Evolutionary conservation across 345 rosid species (phyloP).

Genomic region (Brassica incana): DNA sequence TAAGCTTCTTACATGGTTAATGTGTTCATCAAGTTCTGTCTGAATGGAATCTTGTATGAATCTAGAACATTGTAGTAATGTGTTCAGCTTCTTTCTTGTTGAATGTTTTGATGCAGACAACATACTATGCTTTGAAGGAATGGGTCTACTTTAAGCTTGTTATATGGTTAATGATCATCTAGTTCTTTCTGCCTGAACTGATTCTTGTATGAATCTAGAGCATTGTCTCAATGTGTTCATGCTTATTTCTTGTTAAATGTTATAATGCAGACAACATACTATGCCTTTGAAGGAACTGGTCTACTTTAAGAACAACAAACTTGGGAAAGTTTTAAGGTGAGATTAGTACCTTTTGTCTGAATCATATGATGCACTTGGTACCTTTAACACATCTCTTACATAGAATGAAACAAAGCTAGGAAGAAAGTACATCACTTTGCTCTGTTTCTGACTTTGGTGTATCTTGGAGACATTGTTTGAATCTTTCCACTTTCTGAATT

Average conservation of each 20-base stretch:
- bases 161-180: neutral
- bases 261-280: neutral
- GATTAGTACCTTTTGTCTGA: neutral
- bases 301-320: slow-evolving; percentile 1
- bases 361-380: neutral
- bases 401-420: slow-evolving; percentile 23
- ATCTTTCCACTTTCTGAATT: slow-evolving; percentile 68
- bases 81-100: neutral
- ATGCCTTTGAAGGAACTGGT: slow-evolving; percentile 1
- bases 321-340: slow-evolving; percentile 19
- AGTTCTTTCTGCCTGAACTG: neutral
- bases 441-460: slow-evolving; percentile 28
- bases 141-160: neutral
- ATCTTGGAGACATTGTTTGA: slow-evolving; percentile 33
- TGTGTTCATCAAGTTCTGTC: neutral
- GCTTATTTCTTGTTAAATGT: neutral
- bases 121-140: neutral
- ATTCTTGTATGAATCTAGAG: neutral
- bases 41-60: neutral
- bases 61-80: neutral
- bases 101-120: neutral
- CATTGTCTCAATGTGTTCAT: neutral
- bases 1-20: slow-evolving; percentile 1
- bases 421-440: slow-evolving; percentile 4
- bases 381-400: slow-evolving; percentile 7